Evolutionary conservation across 352 stramenopile species (phyloP).

Genomic region (Phytophthora crassamura): DNA sequence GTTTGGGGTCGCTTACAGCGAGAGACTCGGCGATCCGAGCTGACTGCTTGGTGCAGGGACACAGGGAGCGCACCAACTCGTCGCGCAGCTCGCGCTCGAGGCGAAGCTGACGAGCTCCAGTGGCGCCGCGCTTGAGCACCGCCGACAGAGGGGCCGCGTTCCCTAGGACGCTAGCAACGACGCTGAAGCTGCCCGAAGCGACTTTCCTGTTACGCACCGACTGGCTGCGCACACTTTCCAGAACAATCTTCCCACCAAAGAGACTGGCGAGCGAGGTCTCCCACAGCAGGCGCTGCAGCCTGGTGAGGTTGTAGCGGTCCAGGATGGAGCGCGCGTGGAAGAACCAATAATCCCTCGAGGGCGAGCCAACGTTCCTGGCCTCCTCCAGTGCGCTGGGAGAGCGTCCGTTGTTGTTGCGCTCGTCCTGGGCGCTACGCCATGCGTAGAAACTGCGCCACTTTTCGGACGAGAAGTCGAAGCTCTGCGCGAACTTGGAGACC

Average conservation of each 20-base stretch:
- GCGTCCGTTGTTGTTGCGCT: conserved; percentile 38
- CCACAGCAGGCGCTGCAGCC: conserved; percentile 79
- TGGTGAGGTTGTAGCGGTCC: conserved; percentile 68
- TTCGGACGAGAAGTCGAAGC: conserved; percentile 88
- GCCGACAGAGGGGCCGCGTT: conserved; percentile 25
- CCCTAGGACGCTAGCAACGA: conserved; percentile 35
- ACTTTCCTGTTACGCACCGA: conserved; percentile 21
- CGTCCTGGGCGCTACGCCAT: conserved; percentile 55
- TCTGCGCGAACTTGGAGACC: conserved; percentile 82
- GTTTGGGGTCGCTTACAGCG: conserved; percentile 37
- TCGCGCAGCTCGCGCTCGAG: conserved; percentile 45
- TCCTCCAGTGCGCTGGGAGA: conserved; percentile 49
- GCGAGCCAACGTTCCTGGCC: conserved; percentile 53
- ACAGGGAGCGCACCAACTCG: conserved; percentile 56
- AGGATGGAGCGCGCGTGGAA: conserved; percentile 67
- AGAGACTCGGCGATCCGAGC: conserved; percentile 42
- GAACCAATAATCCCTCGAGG: conserved; percentile 78
- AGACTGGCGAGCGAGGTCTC: conserved; percentile 72
- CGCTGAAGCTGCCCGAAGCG: conserved; percentile 25
- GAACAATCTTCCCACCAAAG: conserved; percentile 67
- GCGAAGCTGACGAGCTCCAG: conserved; percentile 23
- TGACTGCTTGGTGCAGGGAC: conserved; percentile 52
- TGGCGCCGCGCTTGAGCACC: conserved; percentile 32
- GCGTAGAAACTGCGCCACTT: conserved; percentile 83
- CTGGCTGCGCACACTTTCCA: conserved; percentile 53